These are phyloP conservation scores for Leccinellum rugosiceps DNA, from an alignment of 768 basidiomycete species.

Conservation along the genomic window DNA sequence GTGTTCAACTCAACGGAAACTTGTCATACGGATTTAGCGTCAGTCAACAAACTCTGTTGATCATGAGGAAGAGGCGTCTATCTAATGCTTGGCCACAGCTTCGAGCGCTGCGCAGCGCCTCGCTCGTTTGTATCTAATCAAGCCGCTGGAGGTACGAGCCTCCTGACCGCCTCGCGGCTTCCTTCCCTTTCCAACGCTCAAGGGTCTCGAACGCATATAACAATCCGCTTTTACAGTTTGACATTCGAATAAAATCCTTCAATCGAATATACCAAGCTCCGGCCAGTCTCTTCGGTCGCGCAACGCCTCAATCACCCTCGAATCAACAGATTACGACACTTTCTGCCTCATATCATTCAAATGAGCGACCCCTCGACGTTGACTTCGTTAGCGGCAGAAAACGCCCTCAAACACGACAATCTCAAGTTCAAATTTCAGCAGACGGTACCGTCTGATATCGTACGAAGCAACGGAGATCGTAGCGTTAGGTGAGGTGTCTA, in stretches of 20 bases:
- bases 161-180: constrained; percentile 10
- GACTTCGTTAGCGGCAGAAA: neutral
- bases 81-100: neutral
- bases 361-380: neutral
- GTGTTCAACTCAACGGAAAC: no score
- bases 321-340: neutral
- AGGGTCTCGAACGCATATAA: neutral
- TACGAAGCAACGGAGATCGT: neutral
- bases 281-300: neutral
- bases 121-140: neutral
- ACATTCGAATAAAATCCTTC: neutral
- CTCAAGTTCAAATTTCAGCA: neutral
- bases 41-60: neutral
- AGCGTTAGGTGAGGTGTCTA: neutral
- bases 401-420: neutral
- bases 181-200: neutral
- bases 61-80: neutral
- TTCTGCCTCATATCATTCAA: neutral
- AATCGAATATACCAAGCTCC: neutral
- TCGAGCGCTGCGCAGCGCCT: neutral
- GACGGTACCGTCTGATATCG: neutral
- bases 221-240: neutral
- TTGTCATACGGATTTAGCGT: neutral
- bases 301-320: neutral
- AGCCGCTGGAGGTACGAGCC: constrained; percentile 1